Conservation (phyloP, 2,329 filamentous ascomycete species). For the Apiospora koreana region DNA sequence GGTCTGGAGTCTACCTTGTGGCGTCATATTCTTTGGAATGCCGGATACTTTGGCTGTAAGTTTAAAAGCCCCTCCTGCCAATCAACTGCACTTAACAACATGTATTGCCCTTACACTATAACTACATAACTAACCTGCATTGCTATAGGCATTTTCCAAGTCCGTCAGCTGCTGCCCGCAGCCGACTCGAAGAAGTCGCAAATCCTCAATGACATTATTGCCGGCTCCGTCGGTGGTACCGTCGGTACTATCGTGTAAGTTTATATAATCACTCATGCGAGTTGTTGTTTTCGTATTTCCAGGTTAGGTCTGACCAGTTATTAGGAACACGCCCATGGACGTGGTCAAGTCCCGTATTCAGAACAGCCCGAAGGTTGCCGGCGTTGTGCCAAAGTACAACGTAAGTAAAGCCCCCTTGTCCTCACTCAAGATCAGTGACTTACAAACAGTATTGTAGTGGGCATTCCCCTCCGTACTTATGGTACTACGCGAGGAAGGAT, state of each 20-base stretch:
- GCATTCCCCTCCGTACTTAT: not conserved
- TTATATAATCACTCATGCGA: slow-evolving; percentile 24
- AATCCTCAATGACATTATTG: slow-evolving; percentile 76
- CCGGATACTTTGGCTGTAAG: slow-evolving; percentile 67
- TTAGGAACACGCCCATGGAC: slow-evolving; percentile 94
- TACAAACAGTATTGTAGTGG: not conserved
- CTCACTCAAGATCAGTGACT: not conserved
- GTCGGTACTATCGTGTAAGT: slow-evolving; percentile 34
- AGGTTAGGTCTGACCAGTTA: slow-evolving; percentile 47
- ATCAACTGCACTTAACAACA: not conserved
- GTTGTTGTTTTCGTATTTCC: not conserved
- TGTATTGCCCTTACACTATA: not conserved
- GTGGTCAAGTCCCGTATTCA: slow-evolving; percentile 98
- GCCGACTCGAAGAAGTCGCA: slow-evolving; percentile 70
- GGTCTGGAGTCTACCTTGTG: slow-evolving; percentile 95
- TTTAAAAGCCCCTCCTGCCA: slow-evolving; percentile 31
- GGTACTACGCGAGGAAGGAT: slow-evolving; percentile 73
- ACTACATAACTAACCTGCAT: not conserved
- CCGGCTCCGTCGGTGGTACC: slow-evolving; percentile 86
- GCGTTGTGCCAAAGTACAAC: slow-evolving; percentile 88
- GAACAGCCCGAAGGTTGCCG: slow-evolving; percentile 84
- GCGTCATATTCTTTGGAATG: slow-evolving; percentile 73
- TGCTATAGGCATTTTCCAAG: slow-evolving; percentile 76
- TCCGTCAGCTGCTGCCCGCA: slow-evolving; percentile 79
- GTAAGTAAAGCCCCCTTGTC: not conserved